Evolutionary conservation across 1,139 yeast species (phyloP).

Genomic region (Candida glucosophila): DNA sequence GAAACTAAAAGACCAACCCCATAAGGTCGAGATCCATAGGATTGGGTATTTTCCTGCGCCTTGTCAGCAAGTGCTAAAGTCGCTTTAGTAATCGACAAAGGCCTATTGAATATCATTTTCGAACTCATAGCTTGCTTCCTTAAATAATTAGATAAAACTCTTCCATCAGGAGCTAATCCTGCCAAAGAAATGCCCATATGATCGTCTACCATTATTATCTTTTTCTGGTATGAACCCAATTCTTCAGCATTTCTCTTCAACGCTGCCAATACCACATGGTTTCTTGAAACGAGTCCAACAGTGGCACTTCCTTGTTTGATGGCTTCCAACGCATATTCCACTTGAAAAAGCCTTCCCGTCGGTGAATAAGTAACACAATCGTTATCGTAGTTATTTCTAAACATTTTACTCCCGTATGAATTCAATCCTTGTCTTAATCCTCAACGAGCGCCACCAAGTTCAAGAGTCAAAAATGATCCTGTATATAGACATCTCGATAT

Average conservation of each 20-base stretch:
- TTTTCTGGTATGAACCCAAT: conserved; percentile 92
- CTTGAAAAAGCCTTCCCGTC: conserved; percentile 91
- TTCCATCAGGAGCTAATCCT: conserved; percentile 96
- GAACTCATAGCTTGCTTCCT: conserved; percentile 90
- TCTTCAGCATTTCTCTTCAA: conserved; percentile 95
- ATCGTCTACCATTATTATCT: conserved; percentile 81
- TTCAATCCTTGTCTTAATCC: too few relatives aligned
- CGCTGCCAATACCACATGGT: conserved; percentile 87
- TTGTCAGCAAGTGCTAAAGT: conserved; percentile 86
- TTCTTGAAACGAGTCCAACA: conserved; percentile 81
- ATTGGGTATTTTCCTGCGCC: conserved; percentile 95
- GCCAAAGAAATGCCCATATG: conserved; percentile 95
- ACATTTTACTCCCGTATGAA: too few relatives aligned
- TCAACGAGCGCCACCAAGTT: conserved; percentile 5
- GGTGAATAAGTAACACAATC: conserved; percentile 97
- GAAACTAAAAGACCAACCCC: conserved; percentile 91
- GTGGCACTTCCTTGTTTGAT: conserved; percentile 98
- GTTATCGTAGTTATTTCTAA: conserved; percentile 96
- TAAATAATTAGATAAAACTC: conserved; percentile 80
- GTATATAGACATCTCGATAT: too few relatives aligned
- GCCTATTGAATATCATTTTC: conserved; percentile 77
- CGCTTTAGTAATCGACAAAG: conserved; percentile 79
- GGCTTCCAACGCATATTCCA: conserved; percentile 94
- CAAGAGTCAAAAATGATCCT: too few relatives aligned
- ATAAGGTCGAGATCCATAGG: conserved; percentile 93